Evolutionary conservation across 768 basidiomycete species (phyloP).

Genomic region (Naganishia vishniacii): DNA sequence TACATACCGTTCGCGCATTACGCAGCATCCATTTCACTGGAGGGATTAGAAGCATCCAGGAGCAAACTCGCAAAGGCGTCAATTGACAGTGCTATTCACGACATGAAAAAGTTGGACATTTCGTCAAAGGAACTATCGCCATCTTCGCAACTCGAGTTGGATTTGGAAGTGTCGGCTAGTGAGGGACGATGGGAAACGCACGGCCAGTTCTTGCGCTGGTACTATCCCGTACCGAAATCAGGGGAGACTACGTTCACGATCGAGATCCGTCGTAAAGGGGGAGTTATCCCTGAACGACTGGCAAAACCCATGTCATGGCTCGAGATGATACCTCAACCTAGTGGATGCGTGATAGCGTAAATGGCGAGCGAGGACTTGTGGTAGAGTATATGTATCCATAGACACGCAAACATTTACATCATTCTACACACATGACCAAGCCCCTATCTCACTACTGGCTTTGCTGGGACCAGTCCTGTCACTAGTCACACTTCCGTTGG

Average conservation of each 20-base stretch:
- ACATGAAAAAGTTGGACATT: slow-evolving; percentile 14
- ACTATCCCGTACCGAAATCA: slow-evolving; percentile 48
- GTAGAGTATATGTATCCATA: neutral
- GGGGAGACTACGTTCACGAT: slow-evolving; percentile 50
- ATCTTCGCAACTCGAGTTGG: slow-evolving; percentile 28
- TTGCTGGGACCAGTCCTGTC: neutral
- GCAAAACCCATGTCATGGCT: slow-evolving; percentile 20
- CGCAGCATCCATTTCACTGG: slow-evolving; percentile 50
- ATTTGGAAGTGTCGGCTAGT: slow-evolving; percentile 47
- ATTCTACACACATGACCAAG: too few relatives aligned
- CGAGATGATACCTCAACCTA: slow-evolving; percentile 19
- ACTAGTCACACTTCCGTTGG: neutral
- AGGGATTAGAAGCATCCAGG: slow-evolving; percentile 2
- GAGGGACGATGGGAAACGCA: slow-evolving; percentile 54
- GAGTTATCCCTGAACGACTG: slow-evolving; percentile 41
- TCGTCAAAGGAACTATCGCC: slow-evolving; percentile 16
- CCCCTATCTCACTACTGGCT: too few relatives aligned
- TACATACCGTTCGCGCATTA: slow-evolving; percentile 88
- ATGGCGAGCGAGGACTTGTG: neutral
- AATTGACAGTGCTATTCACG: slow-evolving; percentile 37
- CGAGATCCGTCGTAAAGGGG: slow-evolving; percentile 51
- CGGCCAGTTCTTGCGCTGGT: slow-evolving; percentile 57
- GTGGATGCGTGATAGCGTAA: slow-evolving; percentile 6
- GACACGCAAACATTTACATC: neutral
- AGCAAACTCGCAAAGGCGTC: slow-evolving; percentile 10